phyloP scores from a whole-genome alignment of 2,329 filamentous ascomycete genomes.

The Calonectria pteridis region DNA sequence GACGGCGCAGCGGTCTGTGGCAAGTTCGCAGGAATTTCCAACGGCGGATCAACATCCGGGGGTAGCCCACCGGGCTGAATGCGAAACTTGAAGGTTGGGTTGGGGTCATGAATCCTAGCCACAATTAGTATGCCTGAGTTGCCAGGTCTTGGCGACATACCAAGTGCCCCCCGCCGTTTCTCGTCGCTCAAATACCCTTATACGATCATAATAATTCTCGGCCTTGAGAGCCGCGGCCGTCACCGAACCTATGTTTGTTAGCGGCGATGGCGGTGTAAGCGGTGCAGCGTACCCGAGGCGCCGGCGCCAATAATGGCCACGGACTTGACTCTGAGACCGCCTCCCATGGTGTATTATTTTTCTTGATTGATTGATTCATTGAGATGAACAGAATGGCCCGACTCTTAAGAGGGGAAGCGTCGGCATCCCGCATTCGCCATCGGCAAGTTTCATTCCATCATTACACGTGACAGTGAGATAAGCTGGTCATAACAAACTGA shows the following conservation, averaged over 20 bases:
- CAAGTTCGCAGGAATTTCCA: constrained; percentile 58
- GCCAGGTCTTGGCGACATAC: constrained; percentile 38
- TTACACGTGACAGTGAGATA: constrained; percentile 18
- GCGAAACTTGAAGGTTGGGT: constrained; percentile 53
- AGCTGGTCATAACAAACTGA: not conserved
- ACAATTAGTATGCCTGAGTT: constrained; percentile 15
- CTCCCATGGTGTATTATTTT: constrained; percentile 1
- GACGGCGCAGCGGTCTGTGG: constrained; percentile 56
- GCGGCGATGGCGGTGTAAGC: not conserved
- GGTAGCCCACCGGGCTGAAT: constrained; percentile 53
- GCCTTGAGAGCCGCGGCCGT: constrained; percentile 61
- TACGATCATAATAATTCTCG: constrained; percentile 57
- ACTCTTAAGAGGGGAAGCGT: constrained; percentile 10
- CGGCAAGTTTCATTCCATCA: constrained; percentile 11
- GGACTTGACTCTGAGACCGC: constrained; percentile 32
- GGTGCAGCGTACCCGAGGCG: constrained; percentile 31
- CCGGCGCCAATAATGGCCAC: constrained; percentile 39
- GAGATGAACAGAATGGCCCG: not conserved
- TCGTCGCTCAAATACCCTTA: constrained; percentile 57
- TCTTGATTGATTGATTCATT: not conserved
- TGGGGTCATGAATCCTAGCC: constrained; percentile 64
- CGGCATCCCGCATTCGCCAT: constrained; percentile 19
- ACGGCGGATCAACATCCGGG: constrained; percentile 58
- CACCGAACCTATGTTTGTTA: constrained; percentile 53
- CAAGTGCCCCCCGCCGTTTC: constrained; percentile 60